Conservation (phyloP, 441 rosid species). For the Biscutella laevigata region DNA sequence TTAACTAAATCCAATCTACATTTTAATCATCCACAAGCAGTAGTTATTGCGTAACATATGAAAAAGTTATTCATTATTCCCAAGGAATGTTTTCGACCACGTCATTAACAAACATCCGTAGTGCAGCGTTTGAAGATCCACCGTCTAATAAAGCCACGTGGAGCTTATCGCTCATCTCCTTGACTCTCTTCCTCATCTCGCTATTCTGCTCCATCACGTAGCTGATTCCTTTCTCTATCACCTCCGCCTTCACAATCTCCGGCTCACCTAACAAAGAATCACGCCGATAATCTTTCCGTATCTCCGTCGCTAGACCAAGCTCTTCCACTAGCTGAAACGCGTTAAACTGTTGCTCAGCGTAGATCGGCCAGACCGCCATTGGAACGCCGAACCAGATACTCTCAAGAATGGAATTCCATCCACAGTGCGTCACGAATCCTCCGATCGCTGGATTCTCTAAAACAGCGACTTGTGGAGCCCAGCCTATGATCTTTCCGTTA, state of each 20-base stretch:
- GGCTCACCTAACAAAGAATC: not conserved
- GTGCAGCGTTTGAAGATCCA: slow-evolving; percentile 30
- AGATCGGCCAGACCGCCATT: slow-evolving; percentile 23
- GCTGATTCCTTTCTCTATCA: slow-evolving; percentile 38
- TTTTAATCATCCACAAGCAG: too few species aligned
- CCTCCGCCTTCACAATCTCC: slow-evolving; percentile 24
- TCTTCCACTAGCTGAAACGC: slow-evolving; percentile 26
- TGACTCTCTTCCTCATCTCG: slow-evolving; percentile 24
- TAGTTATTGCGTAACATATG: too few species aligned
- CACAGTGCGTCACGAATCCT: slow-evolving; percentile 29
- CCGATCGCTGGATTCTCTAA: slow-evolving; percentile 11
- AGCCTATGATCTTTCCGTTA: slow-evolving; percentile 18
- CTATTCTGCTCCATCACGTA: slow-evolving; percentile 29
- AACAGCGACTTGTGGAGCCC: slow-evolving; percentile 26
- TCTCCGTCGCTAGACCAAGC: slow-evolving; percentile 17
- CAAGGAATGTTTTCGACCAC: slow-evolving; percentile 6
- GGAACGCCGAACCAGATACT: slow-evolving; percentile 27
- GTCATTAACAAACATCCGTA: slow-evolving; percentile 14
- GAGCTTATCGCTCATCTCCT: slow-evolving; percentile 26
- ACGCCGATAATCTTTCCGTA: slow-evolving; percentile 9
- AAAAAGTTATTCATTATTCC: not conserved
- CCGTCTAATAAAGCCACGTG: slow-evolving; percentile 28
- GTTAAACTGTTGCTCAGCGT: slow-evolving; percentile 24
- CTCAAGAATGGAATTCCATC: slow-evolving; percentile 27
- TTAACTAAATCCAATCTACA: too few species aligned